Base-by-base conservation (phyloP, 176 grass and related monocot genomes). In the Zoysia pacifica region DNA sequence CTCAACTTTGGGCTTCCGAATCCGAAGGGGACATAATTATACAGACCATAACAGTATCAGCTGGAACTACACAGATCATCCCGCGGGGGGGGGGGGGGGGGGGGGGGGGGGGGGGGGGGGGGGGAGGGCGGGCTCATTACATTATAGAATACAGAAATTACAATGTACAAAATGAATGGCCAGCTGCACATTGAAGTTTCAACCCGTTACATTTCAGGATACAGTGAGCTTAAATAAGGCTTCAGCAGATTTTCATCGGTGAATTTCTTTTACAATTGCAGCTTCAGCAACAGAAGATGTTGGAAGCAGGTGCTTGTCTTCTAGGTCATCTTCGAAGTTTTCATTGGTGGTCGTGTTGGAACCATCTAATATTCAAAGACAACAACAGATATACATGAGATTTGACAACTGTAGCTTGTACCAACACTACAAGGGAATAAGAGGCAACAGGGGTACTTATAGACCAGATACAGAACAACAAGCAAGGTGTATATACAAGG, bases 221-320 rank as follows among this genome's bases (percentile, higher is more conserved):
- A 68, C 39, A 67, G 48, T 28, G 50, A 62, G 13, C 11, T 80
- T 53, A 80, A 59, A 44, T 5, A 85, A 37, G 50, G 67, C 62
- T 87, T 65, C 43, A 55, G 49, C 12, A 70, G 61, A 52, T 54
- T 83, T 83, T 97, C 86, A 97, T 73, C 90, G 80, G 73, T 87
- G 69, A 77, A 79, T 68, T 83, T 94, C 95, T 73, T 90, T 91
- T 44, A 93, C 79, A 62, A 87, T 84, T 69, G 84, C 84, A 45
- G 89, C 86, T 76, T 91, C 88, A 62, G 56, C 45, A 72, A 79
- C 61, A 69, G 85, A 91, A 78, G 90, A 89, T n/a, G 84, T 75
- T 53, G 86, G 84, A 38, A 98, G 86, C 44, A 98, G 79, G 76
- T 89, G 74, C 74, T 89, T 94, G 16, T 91, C 92, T 93, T 93